phyloP scores from a whole-genome alignment of 2,329 filamentous ascomycete species.

The Monosporascus sp. region DNA sequence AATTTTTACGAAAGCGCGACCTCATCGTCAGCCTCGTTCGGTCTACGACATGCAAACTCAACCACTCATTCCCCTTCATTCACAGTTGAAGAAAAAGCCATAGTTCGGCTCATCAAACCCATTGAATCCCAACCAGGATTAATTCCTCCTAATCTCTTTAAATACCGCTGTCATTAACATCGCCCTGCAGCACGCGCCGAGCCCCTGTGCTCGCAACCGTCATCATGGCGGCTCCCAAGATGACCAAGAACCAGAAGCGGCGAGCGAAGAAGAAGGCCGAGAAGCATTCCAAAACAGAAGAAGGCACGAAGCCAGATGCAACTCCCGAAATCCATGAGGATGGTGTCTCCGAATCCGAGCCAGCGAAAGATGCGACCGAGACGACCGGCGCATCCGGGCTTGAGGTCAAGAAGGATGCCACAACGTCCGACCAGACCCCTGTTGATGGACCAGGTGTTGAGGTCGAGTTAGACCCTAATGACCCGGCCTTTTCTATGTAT shows the following conservation, averaged over 20 bases:
- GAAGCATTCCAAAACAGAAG: slow-evolving; percentile 62
- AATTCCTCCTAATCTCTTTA: background rate
- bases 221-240: slow-evolving; percentile 63
- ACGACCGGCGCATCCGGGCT: slow-evolving; percentile 26
- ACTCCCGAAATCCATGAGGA: slow-evolving; percentile 32
- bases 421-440: slow-evolving; percentile 29
- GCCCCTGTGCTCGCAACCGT: slow-evolving; percentile 6
- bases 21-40: background rate
- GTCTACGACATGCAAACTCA: background rate
- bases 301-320: slow-evolving; percentile 28
- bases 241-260: slow-evolving; percentile 91
- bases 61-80: background rate
- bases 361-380: slow-evolving; percentile 21
- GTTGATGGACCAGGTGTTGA: slow-evolving; percentile 43
- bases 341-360: slow-evolving; percentile 16
- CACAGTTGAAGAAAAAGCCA: background rate
- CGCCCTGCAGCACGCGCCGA: background rate
- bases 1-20: background rate
- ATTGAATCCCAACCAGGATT: no score
- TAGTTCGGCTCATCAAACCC: no score
- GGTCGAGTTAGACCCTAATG: slow-evolving; percentile 54
- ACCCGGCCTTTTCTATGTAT: slow-evolving; percentile 80
- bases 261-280: slow-evolving; percentile 92
- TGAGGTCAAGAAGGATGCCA: slow-evolving; percentile 38
- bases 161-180: no score